Base-by-base conservation (phyloP, 345 rosid species). In the Acer campestre region DNA sequence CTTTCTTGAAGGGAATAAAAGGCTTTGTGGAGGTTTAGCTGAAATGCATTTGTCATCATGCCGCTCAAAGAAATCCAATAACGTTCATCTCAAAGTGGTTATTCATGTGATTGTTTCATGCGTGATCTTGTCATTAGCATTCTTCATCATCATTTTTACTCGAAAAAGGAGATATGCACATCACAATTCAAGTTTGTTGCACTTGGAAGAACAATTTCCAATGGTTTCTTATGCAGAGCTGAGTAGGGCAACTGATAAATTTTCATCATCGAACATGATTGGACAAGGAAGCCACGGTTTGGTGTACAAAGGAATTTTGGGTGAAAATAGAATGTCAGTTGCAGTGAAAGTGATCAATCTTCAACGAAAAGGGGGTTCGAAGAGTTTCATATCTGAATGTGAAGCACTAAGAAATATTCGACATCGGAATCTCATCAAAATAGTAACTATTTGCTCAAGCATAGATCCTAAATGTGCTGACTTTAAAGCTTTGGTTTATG, bases 391-490 rank as follows among this genome's bases (percentile, higher is more conserved):
- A 0, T 29, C 31, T 2, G 31, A 29, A 29, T 29, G 31, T 29
- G 29, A 90, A 77, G 77, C 85, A 0, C 49, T 90, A 22, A 29
- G 70, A 44, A 83, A 48, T 12, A 56, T 83, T 29, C 77, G 84
- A 35, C 92, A 84, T 67, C 72, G 87, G 1, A 88, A 90, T 68
- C 89, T 90, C 14, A 61, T 88, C 25, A 82, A 80, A 67, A 12
- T 88, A 20, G 4, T 87, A 11, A 81, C 89, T 7, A 71, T 61
- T 8, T 88, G 88, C 69, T 83, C 81, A 0, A 83, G 82, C 27
- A 55, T 55, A 3, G 48, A 71, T 29, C 11, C 0, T 17, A 10
- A 71, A 29, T 48, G 46, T 0, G 22, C 25, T 13, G 76, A 75
- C 25, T 84, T 84, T 35, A 80, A 78, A 42, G 84, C 84, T 61